phyloP scores from a whole-genome alignment of 805 yeast species.

The Saturnispora besseyi region DNA sequence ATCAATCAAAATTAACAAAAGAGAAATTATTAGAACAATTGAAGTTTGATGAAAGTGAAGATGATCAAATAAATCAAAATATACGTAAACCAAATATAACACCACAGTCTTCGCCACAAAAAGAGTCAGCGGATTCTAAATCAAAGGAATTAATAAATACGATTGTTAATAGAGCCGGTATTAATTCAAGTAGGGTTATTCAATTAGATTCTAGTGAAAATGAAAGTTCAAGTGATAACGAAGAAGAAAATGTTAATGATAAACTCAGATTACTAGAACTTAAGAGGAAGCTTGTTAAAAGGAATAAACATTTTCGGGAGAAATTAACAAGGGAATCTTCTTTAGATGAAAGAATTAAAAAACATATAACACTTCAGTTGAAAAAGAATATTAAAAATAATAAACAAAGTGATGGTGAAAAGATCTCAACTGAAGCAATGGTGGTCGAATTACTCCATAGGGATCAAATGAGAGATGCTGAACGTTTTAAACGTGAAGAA shows the following conservation, averaged over 20 bases:
- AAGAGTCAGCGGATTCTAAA: neutral
- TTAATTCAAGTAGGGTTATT: neutral
- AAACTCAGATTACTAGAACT: conserved; percentile 10
- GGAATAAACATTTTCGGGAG: conserved; percentile 4
- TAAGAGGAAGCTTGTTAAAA: conserved; percentile 8
- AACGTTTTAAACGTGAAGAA: conserved; percentile 5
- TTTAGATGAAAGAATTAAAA: conserved; percentile 9
- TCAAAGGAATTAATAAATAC: neutral
- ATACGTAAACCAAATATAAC: neutral
- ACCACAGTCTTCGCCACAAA: conserved; percentile 5
- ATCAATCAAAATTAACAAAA: conserved; percentile 16
- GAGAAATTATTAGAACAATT: conserved; percentile 7
- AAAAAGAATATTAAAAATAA: neutral
- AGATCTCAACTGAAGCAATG: conserved; percentile 9
- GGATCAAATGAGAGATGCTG: conserved; percentile 13
- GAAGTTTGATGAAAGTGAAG: neutral
- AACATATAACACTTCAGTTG: conserved; percentile 8
- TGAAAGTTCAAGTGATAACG: conserved; percentile 2
- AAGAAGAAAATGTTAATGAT: neutral
- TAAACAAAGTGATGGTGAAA: neutral
- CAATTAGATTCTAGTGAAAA: conserved; percentile 3
- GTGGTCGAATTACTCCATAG: conserved; percentile 10
- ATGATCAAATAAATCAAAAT: neutral
- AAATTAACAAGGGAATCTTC: conserved; percentile 3
- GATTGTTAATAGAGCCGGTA: neutral